Base-by-base conservation (phyloP, 2,329 filamentous ascomycete genomes). In the Colletotrichum limetticola region DNA sequence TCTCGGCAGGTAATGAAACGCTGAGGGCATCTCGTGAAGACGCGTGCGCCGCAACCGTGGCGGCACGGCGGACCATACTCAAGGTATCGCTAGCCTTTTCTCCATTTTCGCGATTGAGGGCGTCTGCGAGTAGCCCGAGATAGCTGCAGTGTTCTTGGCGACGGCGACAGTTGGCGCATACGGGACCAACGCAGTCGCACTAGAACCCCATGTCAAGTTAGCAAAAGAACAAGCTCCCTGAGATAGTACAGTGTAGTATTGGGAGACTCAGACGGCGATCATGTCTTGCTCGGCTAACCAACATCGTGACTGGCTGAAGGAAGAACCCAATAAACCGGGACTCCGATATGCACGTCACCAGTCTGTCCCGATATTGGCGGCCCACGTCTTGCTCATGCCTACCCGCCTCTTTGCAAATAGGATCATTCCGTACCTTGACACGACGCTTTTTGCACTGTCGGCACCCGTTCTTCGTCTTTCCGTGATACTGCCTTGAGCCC, bases 381-480 rank as follows among this genome's bases (percentile, higher is more conserved):
- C 8, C 16, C 19, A 5, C 19, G 16, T 11, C 42, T 49, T 49
- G 42, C 19, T 19, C 42, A 49, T 49, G 42, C 42, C 42, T n/a
- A 22, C 42, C 19, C 42, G 42, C 42, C 19, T 49, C 8, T 49
- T 22, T 6, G 19, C 8, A 22, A 22, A 11, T 11, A 3, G 42
- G 19, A 49, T 49, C 24, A 16, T 26, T 46, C 37, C 73, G 53
- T 53, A 75, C 74, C 74, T 75, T 75, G 24, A 75, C 71, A 37
- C 74, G 71, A 19, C 74, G 71, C 60, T 72, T 74, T 57, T 75
- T 75, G 37, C 74, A 75, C 63, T 75, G 71, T 46, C 66, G 60
- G 59, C 74, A 74, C 46, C 71, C 74, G 59, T 74, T 75, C 42
- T 73, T 74, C 56, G 71, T 74, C 71, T 75, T 75, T 42, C 71